Percentiles rank a stretch among this genome's conserved stretches.
phyloP scores from a whole-genome alignment of 2,329 filamentous ascomycete species.

The Chrysoporthe deuterocubensis region DNA sequence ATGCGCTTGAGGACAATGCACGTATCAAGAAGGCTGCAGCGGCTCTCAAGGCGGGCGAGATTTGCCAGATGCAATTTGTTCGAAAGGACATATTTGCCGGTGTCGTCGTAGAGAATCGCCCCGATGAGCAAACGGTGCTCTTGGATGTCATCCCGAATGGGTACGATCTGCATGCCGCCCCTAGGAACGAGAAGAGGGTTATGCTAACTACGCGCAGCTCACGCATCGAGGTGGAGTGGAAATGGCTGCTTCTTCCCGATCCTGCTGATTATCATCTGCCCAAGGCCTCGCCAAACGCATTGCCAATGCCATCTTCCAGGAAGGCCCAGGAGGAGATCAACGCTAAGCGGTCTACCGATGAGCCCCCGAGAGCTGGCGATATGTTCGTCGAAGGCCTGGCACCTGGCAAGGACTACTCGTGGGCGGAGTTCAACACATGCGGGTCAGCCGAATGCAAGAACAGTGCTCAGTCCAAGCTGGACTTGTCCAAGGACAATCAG shows the following conservation, averaged over 20 bases:
- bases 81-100: conserved; percentile 90
- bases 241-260: conserved; percentile 77
- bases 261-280: conserved; percentile 71
- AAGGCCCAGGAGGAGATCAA: conserved; percentile 71
- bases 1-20: conserved; percentile 70
- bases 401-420: conserved; percentile 55
- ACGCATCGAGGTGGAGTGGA: conserved; percentile 80
- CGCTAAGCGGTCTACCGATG: conserved; percentile 63
- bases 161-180: conserved; percentile 52
- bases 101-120: conserved; percentile 80
- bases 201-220: conserved; percentile 61
- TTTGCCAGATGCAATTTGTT: conserved; percentile 85
- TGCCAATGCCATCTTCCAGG: conserved; percentile 68
- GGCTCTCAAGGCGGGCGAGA: conserved; percentile 70
- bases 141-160: conserved; percentile 84
- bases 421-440: conserved; percentile 79
- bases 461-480: conserved; percentile 67
- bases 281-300: conserved; percentile 74
- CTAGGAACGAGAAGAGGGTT: conserved; percentile 18
- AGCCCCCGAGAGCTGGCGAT: conserved; percentile 67
- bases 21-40: conserved; percentile 71
- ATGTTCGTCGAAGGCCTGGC: conserved; percentile 60
- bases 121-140: conserved; percentile 74
- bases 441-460: conserved; percentile 51
- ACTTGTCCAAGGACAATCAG: conserved; percentile 73